Evolutionary conservation across 2,329 filamentous ascomycete species (phyloP), one percentile per base, ranked within the genome.

Genomic region (Ceratocystis destructans): DNA sequence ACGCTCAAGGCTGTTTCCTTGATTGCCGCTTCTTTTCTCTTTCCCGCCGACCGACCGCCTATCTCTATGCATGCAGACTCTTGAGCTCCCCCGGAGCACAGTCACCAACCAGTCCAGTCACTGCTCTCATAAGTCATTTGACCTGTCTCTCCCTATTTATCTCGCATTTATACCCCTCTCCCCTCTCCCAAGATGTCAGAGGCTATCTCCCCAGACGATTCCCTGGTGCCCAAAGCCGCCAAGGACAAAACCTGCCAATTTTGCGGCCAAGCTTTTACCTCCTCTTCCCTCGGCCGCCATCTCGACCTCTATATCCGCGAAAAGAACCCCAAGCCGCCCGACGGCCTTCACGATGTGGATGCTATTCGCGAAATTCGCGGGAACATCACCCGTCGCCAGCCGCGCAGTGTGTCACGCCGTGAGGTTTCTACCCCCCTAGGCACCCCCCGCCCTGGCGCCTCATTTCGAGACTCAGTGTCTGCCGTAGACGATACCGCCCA

Each of bases 241-340:
- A 97, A 97, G 76, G 92, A 97, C 78, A 90, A 89, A 73, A 86
- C 81, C 70, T 96, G 93, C 74, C 89, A 87, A 45, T 97, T 90
- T 77, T 97, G 93, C 75, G 82, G 85, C 61, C 90, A 96, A 75
- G 82, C 87, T 5, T 97, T 96, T 74, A 96, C 93, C 17, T 96
- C 92, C 1, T 96, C 91, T 17, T 96, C 90, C 1, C 84, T 97
- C 64, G 93, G 93, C 62, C 87, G 93, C 59, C 93, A 97, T 76
- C 86, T 96, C 70, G 93, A 97, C 74, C 83, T 96, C 48, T 96
- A 95, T 75, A 92, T 96, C 72, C 92, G 91, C 73, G 87, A 91
- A 68, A 95, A 91, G 78, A 96, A 96, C 74, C 90, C 93, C 1
- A 94, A 92, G 75, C 82, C 87, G 1, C 79, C 88, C 5, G 93